Evolutionary conservation across 1,284 basidiomycete species (phyloP), one percentile per base, ranked within the genome.

Genomic region (Fomitopsis pinicola): DNA sequence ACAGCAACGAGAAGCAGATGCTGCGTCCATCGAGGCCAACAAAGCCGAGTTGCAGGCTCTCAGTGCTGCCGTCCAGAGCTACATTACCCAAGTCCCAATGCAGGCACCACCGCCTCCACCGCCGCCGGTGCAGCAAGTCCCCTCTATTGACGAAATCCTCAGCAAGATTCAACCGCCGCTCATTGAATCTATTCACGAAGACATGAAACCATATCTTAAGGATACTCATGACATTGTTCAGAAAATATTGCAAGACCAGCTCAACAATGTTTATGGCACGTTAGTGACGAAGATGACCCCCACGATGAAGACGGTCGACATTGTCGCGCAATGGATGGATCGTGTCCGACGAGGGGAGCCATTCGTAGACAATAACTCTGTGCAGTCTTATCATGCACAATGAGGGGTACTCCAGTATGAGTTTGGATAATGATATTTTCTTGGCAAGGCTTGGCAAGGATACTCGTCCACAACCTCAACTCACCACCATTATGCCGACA

Each of bases 111-210:
- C 63, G 12, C 65, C 71, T 6, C 19, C 68, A 15, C 44, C 63
- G 12, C 65, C 71, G 5, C 22, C 36, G 36, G n/a, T 55, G 35
- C 58, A 52, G 30, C 63, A 70, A 42, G 67, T 74, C 22, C 73
- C 78, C 1, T 72, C 80, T 5, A 62, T 73, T 0, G 78, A 81
- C n/a, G 74, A 78, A 57, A 71, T 86, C 59, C 57, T 81, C 9
- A 67, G 76, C 30, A 66, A 74, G 14, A 70, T 85, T 55, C 70
- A 77, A 28, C 76, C 77, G 22, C 72, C 75, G 0, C 64, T 85
- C 15, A 60, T 76, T 2, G 69, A 75, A 35, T 69, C 75, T 9
- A 72, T 82, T 26, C 78, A 73, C 22, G 66, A 76, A 1, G 73
- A 74, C 17, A 71, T 84, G 19, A 60, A 67, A 50, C 73, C 78